Evolutionary conservation across 1,284 basidiomycete genomes (phyloP).

Genomic region (Malassezia sp.): DNA sequence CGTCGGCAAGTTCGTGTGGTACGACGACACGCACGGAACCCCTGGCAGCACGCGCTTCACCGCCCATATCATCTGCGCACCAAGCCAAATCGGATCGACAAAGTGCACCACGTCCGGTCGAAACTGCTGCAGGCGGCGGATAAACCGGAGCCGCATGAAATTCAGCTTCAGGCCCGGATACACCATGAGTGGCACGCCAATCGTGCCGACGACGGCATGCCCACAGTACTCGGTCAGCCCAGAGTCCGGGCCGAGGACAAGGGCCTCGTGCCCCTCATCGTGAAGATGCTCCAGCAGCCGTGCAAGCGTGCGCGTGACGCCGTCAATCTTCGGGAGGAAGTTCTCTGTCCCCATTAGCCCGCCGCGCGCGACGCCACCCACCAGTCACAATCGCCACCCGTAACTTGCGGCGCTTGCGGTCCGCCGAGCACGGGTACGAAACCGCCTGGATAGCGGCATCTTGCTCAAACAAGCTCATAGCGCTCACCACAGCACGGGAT

Average conservation of each 20-base stretch:
- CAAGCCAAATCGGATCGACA: slow-evolving; percentile 54
- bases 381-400: slow-evolving; percentile 48
- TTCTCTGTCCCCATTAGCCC: slow-evolving; percentile 48
- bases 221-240: slow-evolving; percentile 52
- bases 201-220: slow-evolving; percentile 53
- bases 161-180: slow-evolving; percentile 55
- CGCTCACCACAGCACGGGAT: no score
- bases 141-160: slow-evolving; percentile 53
- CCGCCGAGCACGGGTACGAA: slow-evolving; percentile 15
- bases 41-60: slow-evolving; percentile 46
- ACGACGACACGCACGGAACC: slow-evolving; percentile 52
- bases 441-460: slow-evolving; percentile 13
- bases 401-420: slow-evolving; percentile 38
- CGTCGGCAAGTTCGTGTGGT: slow-evolving; percentile 54
- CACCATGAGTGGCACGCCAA: slow-evolving; percentile 53
- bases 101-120: slow-evolving; percentile 52
- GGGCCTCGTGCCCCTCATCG: slow-evolving; percentile 52
- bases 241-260: slow-evolving; percentile 53
- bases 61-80: slow-evolving; percentile 46
- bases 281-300: slow-evolving; percentile 54
- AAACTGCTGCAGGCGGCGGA: slow-evolving; percentile 49
- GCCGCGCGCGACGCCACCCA: slow-evolving; percentile 7
- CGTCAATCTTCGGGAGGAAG: slow-evolving; percentile 54
- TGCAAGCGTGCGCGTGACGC: slow-evolving; percentile 53
- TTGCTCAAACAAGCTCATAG: neutral